phyloP scores from a whole-genome alignment of 768 basidiomycete genomes.

The Paxillus ammoniavirescens region DNA sequence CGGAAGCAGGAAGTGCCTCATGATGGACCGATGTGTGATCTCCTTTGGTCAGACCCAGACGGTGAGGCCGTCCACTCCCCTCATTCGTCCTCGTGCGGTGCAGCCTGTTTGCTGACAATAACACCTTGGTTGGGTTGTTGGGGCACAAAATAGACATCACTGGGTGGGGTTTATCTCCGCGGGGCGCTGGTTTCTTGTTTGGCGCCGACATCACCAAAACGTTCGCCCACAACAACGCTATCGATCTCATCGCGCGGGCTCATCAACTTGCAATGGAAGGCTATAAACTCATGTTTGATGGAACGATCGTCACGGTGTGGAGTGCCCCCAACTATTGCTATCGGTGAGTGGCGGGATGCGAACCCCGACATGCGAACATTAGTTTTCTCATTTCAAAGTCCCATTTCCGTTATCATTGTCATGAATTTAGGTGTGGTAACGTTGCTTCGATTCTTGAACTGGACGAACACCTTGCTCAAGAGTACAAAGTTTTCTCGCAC shows the following conservation, averaged over 20 bases:
- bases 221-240: slow-evolving; percentile 88
- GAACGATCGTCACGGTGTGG: slow-evolving; percentile 96
- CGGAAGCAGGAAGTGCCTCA: slow-evolving; percentile 97
- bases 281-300: slow-evolving; percentile 96
- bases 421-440: slow-evolving; percentile 77
- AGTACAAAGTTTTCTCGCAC: slow-evolving; percentile 94
- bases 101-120: slow-evolving; percentile 15
- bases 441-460: slow-evolving; percentile 93
- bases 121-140: slow-evolving; percentile 14
- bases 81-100: slow-evolving; percentile 2
- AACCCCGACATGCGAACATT: slow-evolving; percentile 12
- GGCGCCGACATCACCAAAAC: slow-evolving; percentile 87
- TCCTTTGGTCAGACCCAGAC: slow-evolving; percentile 99
- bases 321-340: slow-evolving; percentile 99
- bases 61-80: slow-evolving; percentile 47
- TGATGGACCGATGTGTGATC: slow-evolving; percentile 97
- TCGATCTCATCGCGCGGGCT: slow-evolving; percentile 94
- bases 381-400: slow-evolving; percentile 11
- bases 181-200: slow-evolving; percentile 95
- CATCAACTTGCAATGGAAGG: slow-evolving; percentile 99
- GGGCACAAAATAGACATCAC: slow-evolving; percentile 59
- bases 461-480: slow-evolving; percentile 89
- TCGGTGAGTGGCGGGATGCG: slow-evolving; percentile 52
- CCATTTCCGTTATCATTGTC: slow-evolving; percentile 27
- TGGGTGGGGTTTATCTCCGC: slow-evolving; percentile 97